Evolutionary conservation across 1,284 basidiomycete genomes (phyloP), one percentile per base, ranked within the genome.

Genomic region (Cryptococcus sp.): DNA sequence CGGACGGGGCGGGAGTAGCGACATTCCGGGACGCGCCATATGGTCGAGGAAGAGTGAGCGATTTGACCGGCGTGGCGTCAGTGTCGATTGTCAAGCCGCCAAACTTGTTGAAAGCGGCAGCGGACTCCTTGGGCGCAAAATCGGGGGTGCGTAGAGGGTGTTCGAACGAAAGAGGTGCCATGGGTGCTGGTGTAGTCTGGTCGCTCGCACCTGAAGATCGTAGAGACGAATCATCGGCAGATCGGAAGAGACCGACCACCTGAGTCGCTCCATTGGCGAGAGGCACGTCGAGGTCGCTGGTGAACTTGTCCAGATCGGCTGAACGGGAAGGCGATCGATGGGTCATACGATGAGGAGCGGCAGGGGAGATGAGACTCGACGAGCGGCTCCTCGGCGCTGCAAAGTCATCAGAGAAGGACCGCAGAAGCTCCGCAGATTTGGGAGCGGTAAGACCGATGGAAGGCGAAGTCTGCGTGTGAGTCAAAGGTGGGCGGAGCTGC

Each of bases 281-380:
- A 16, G 36, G 47, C 34, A 58, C 48, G n/a, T 45, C 47, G 32
- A 48, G 46, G 28, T 66, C 63, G n/a, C 56, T 46, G 3, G 62
- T 58, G 48, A 61, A 60, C 42, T 64, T 62, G 54, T 65, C 65
- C 16, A 67, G 54, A 51, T 72, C 69, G n/a, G 64, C 62, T 14
- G 68, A 70, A 4, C 65, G 57, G 7, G 68, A 68, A 3, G 66
- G 69, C 12, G 63, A 66, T 12, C 60, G 58, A 36, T 60, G 56
- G 24, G 54, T 53, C 9, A 59, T 50, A 4, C 62, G 55, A 34
- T 19, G 19, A 0, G 63, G 62, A 10, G 65, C 60, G 11, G 56
- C 56, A 11, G 57, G 66, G 4, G 69, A 69, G 4, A 61, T 52
- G 11, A 69, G 56, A 48, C 62, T 63, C 5, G 60, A 59, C 0